phyloP scores from a whole-genome alignment of 257 asterid species.

The Linderniella brevidens region DNA sequence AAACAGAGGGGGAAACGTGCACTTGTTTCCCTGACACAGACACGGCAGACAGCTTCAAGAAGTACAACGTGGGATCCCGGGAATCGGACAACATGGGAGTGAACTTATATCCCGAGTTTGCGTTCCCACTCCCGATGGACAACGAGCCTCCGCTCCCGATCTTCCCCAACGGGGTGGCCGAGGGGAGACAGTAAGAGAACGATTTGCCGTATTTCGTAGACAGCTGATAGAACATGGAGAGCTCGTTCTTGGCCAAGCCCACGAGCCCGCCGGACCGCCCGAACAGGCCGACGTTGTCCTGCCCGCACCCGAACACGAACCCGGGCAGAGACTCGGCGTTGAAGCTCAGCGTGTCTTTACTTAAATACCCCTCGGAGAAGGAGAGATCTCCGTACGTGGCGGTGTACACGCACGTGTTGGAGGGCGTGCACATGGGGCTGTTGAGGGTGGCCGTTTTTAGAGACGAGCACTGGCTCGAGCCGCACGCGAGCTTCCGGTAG shows the following conservation, averaged over 20 bases:
- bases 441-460: slow-evolving; percentile 30
- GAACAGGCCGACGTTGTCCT: slow-evolving; percentile 34
- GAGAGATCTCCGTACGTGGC: slow-evolving; percentile 35
- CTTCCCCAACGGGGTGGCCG: slow-evolving; percentile 18
- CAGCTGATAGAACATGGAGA: slow-evolving; percentile 31
- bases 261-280: slow-evolving; percentile 34
- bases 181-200: slow-evolving; percentile 39
- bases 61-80: slow-evolving; percentile 25
- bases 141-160: slow-evolving; percentile 32
- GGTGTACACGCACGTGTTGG: slow-evolving; percentile 22
- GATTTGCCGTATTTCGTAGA: slow-evolving; percentile 25
- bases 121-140: slow-evolving; percentile 20
- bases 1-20: slow-evolving; percentile 15
- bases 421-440: slow-evolving; percentile 20
- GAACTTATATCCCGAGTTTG: slow-evolving; percentile 19
- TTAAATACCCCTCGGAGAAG: slow-evolving; percentile 26
- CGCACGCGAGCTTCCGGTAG: slow-evolving; percentile 19
- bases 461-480: slow-evolving; percentile 22
- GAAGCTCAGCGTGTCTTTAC: slow-evolving; percentile 22
- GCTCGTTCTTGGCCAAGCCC: slow-evolving; percentile 32
- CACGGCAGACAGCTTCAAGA: slow-evolving; percentile 17
- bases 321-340: slow-evolving; percentile 18
- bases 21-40: slow-evolving; percentile 19
- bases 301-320: slow-evolving; percentile 41
- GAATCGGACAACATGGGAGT: slow-evolving; percentile 37